phyloP scores from a whole-genome alignment of 768 basidiomycete species.

The Phaeolepiota aurea region DNA sequence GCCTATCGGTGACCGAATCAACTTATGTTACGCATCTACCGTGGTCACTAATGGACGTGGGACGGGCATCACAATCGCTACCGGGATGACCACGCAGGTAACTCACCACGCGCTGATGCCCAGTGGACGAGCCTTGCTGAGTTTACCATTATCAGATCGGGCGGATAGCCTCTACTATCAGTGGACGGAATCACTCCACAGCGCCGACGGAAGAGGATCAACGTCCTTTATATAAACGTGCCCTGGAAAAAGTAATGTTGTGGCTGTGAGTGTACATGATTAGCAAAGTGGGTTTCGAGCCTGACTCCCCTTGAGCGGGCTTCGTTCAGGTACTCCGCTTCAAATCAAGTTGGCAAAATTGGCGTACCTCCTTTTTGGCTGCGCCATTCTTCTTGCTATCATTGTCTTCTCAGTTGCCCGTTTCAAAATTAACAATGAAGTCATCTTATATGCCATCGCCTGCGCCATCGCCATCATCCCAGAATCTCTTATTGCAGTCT shows the following conservation, averaged over 20 bases:
- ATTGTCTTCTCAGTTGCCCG: conserved; percentile 27
- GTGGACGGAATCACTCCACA: conserved; percentile 12
- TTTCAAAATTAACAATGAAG: conserved; percentile 22
- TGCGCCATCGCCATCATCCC: conserved; percentile 30
- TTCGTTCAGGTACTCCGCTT: conserved; percentile 25
- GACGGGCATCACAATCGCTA: conserved; percentile 6
- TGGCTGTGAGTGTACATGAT: conserved; percentile 17
- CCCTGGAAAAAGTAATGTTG: conserved; percentile 12
- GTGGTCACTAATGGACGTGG: conserved; percentile 9
- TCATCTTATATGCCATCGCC: conserved; percentile 28
- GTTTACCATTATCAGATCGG: conserved; percentile 18
- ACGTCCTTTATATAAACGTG: conserved; percentile 15
- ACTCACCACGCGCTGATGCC: too few species aligned
- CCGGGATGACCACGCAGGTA: conserved; percentile 36
- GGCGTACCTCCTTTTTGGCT: conserved; percentile 25
- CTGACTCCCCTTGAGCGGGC: conserved; percentile 15
- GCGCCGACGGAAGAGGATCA: conserved; percentile 9
- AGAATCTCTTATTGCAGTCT: conserved; percentile 34
- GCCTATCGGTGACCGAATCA: conserved; percentile 14
- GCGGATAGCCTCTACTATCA: conserved; percentile 26
- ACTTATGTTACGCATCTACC: conserved; percentile 9
- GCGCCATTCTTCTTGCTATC: conserved; percentile 25
- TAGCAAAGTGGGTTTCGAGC: background rate
- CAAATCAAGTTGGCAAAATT: conserved; percentile 28
- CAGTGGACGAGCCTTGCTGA: background rate